Base-by-base conservation (phyloP, 805 yeast species). In the Yarrowia sp. region DNA sequence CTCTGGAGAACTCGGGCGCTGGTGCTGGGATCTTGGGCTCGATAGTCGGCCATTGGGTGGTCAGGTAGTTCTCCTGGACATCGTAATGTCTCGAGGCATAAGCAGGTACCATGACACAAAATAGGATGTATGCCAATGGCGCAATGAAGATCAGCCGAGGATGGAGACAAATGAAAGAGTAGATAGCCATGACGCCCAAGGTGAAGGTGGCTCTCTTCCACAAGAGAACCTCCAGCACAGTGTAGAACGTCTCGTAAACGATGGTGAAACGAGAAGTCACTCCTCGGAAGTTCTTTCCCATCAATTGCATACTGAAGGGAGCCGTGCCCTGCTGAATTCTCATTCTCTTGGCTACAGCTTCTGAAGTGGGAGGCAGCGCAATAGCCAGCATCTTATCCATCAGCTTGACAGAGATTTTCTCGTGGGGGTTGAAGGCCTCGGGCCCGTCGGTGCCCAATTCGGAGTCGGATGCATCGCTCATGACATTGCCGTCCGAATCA, bases 1-100 rank as follows among this genome's bases (percentile, higher is more conserved):
- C 96, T 62, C 88, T 78, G 31, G 92, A 85, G 55, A 88, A 77
- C 71, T 90, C 90, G 4, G 92, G 87, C 7, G 85, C 88, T 0
- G 96, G 94, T 64, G 81, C 82, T 2, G 90, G 88, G 2, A 80
- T 68, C 32, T 75, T 79, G 24, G 82, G 78, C 12, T 76, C 75
- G 42, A 75, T 68, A 38, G 87, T 67, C 0, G 83, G 79, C 4
- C 68, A 68, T 7, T 83, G 85, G 27, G 78, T 75, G 0, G 83
- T 77, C 2, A 84, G 80, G 65, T 80, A 80, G 8, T 60, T 59
- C n/a, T 62, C 66, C 4, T 76, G 63, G 62, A 86, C 90, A 0
- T 90, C 90, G n/a, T 84, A 83, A 70, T 87, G 89, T 22, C 82
- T 71, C 68, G 77, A 67, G 65, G 77, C 67, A 68, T 85, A 90